Conservation (phyloP, 495 filamentous ascomycete species). For the Neurospora tetraspora region DNA sequence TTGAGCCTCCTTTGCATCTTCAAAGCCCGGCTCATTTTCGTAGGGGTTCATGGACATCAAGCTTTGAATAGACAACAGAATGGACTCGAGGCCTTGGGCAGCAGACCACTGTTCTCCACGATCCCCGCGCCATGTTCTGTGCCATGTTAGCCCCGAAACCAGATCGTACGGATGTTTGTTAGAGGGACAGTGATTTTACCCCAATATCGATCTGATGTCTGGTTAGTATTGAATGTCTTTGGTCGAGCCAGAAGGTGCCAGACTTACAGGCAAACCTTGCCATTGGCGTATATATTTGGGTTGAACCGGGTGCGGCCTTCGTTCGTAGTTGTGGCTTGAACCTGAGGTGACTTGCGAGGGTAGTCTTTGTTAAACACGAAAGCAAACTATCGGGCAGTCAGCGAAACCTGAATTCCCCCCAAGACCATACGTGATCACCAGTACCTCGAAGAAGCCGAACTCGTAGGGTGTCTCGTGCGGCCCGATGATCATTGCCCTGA, state of each 20-base stretch:
- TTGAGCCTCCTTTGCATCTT: slow-evolving; percentile 52
- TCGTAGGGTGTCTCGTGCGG: slow-evolving; percentile 95
- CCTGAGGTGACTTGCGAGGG: slow-evolving; percentile 68
- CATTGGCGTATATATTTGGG: slow-evolving; percentile 87
- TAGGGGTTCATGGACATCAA: slow-evolving; percentile 91
- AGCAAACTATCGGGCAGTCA: slow-evolving; percentile 41
- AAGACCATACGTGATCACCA: not conserved
- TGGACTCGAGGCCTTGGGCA: slow-evolving; percentile 89
- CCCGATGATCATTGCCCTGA: slow-evolving; percentile 82
- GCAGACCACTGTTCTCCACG: slow-evolving; percentile 90
- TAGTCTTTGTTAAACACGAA: slow-evolving; percentile 73
- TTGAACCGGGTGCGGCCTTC: slow-evolving; percentile 81
- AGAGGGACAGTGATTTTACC: slow-evolving; percentile 41
- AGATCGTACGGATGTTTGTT: not conserved
- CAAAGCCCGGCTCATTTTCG: slow-evolving; percentile 92
- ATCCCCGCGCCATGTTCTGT: slow-evolving; percentile 86
- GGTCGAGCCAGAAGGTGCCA: not conserved
- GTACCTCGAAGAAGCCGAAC: slow-evolving; percentile 91
- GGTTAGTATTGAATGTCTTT: slow-evolving; percentile 7
- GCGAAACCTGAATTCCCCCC: not conserved
- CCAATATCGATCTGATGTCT: slow-evolving; percentile 70
- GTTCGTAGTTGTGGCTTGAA: slow-evolving; percentile 77
- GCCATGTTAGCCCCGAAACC: slow-evolving; percentile 16
- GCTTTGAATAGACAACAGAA: slow-evolving; percentile 91
- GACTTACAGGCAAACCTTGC: slow-evolving; percentile 83